These are phyloP conservation scores for Fraxinus latifolia DNA, from an alignment of 305 asterid species.

Conservation along the genomic window DNA sequence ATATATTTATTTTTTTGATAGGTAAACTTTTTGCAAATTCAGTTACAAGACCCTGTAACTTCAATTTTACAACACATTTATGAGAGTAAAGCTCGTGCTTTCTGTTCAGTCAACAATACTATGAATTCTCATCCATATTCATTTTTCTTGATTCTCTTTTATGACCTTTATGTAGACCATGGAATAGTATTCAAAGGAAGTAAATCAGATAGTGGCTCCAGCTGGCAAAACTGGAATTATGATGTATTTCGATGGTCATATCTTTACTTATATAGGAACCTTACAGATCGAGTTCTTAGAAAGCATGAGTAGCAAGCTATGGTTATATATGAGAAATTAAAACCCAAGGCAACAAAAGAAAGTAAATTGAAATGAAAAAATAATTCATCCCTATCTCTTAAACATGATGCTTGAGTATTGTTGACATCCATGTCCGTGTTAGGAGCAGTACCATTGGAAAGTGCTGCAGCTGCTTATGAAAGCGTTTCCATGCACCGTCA, in stretches of 20 bases:
- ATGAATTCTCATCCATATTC: neutral
- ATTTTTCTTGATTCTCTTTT: neutral
- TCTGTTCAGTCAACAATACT: neutral
- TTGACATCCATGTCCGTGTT: conserved; percentile 5
- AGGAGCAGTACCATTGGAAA: conserved; percentile 74
- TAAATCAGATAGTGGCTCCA: neutral
- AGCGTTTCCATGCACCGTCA: conserved; percentile 99
- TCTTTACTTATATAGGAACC: neutral
- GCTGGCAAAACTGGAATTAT: neutral
- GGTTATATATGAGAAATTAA: neutral
- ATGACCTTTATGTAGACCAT: neutral
- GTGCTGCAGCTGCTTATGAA: conserved; percentile 97
- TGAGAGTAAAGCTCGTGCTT: neutral
- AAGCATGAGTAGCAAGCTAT: neutral
- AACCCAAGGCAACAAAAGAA: neutral
- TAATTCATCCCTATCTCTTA: neutral
- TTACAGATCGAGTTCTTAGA: neutral
- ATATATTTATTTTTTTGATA: too few relatives aligned
- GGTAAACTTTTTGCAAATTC: neutral
- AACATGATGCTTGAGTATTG: neutral
- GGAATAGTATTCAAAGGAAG: neutral
- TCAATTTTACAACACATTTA: neutral
- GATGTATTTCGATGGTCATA: neutral
- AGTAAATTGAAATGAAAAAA: neutral
- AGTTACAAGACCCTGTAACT: neutral